Conservation (phyloP, 1,284 basidiomycete genomes). For the Farysia itapuensis region DNA sequence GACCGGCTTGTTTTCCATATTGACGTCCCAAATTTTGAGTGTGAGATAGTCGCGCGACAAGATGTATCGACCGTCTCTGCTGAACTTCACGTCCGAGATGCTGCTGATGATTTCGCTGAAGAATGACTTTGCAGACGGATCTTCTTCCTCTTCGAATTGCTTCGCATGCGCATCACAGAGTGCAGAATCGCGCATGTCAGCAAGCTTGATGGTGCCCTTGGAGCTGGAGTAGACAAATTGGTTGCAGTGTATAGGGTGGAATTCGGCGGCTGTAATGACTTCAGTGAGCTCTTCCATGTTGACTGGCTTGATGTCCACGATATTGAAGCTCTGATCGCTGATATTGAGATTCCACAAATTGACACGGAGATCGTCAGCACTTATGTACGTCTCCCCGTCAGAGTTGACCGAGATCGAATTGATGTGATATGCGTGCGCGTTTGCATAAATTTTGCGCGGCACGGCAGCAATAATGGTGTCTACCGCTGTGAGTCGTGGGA, state of each 20-base stretch:
- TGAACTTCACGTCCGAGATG: slow-evolving; percentile 99
- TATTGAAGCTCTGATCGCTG: slow-evolving; percentile 98
- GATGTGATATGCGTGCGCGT: slow-evolving; percentile 99
- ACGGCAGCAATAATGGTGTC: slow-evolving; percentile 99
- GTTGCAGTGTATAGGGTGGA: slow-evolving; percentile 97
- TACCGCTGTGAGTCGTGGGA: slow-evolving; percentile 74
- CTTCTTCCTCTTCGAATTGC: slow-evolving; percentile 80
- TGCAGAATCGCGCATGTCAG: slow-evolving; percentile 99
- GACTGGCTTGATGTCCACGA: slow-evolving; percentile 99
- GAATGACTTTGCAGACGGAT: slow-evolving; percentile 94
- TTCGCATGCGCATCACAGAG: slow-evolving; percentile 95
- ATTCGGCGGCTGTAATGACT: slow-evolving; percentile 98
- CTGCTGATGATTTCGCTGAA: slow-evolving; percentile 99
- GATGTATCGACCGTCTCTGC: slow-evolving; percentile 93
- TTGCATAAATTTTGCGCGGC: slow-evolving; percentile 97
- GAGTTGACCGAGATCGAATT: slow-evolving; percentile 99
- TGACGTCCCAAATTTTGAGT: slow-evolving; percentile 99
- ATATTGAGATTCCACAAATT: slow-evolving; percentile 99
- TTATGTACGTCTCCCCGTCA: slow-evolving; percentile 98
- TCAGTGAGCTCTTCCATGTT: slow-evolving; percentile 99
- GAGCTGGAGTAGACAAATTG: slow-evolving; percentile 99
- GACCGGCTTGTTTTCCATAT: slow-evolving; percentile 94
- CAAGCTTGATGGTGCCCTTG: slow-evolving; percentile 98
- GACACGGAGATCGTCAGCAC: slow-evolving; percentile 92
- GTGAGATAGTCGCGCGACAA: slow-evolving; percentile 95